A percentile compares a stretch with the other conserved stretches of the same genome.
Evolutionary conservation across 331 rosid species (phyloP).

Genomic region (Acacia pycnantha): DNA sequence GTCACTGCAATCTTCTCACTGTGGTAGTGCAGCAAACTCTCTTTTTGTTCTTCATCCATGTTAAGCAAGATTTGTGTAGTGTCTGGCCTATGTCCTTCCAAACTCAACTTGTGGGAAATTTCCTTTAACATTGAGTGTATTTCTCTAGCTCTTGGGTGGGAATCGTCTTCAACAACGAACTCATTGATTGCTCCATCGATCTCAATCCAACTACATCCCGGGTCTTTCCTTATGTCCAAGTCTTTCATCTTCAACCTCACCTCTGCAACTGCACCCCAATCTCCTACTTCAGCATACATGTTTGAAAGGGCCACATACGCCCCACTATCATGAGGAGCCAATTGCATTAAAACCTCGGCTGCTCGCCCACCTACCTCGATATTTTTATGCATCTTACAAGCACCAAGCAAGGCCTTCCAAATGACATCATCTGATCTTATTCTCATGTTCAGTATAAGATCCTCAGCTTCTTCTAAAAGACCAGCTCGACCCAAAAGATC

Average conservation of each 20-base stretch:
- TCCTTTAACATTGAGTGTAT: conserved; percentile 56
- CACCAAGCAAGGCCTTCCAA: conserved; percentile 75
- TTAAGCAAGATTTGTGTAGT: conserved; percentile 67
- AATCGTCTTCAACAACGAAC: conserved; percentile 67
- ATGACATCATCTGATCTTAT: conserved; percentile 54
- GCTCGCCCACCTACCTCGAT: conserved; percentile 45
- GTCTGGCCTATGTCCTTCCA: conserved; percentile 47
- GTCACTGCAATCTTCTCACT: conserved; percentile 87
- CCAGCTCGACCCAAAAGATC: conserved; percentile 71
- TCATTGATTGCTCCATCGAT: conserved; percentile 53
- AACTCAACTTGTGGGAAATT: conserved; percentile 45
- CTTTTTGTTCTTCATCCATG: conserved; percentile 57
- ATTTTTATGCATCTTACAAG: conserved; percentile 56
- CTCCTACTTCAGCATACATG: conserved; percentile 53
- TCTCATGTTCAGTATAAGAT: conserved; percentile 51
- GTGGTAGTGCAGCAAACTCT: conserved; percentile 49
- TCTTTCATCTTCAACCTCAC: conserved; percentile 62
- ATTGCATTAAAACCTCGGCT: conserved; percentile 41
- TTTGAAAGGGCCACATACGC: conserved; percentile 71
- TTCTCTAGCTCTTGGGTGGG: conserved; percentile 54
- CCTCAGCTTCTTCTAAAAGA: conserved; percentile 56
- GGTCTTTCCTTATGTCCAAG: conserved; percentile 59
- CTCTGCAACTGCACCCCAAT: conserved; percentile 59
- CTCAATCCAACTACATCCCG: conserved; percentile 72
- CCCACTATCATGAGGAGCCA: conserved; percentile 58